phyloP scores from a whole-genome alignment of 192 early-diverging fungal species.

The Phycomyces blakesleeanus region DNA sequence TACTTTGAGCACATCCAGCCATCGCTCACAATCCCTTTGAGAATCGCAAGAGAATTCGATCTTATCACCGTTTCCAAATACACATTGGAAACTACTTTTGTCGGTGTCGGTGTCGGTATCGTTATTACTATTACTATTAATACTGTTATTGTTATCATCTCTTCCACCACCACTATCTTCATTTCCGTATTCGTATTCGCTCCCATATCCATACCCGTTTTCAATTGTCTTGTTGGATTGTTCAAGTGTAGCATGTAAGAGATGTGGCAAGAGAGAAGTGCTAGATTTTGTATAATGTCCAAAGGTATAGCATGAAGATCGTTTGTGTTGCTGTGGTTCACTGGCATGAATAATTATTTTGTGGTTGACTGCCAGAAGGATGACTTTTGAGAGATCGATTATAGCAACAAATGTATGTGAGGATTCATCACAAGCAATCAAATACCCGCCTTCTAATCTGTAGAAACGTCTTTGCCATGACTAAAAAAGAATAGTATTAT shows the following conservation, averaged over 20 bases:
- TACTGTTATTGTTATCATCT: background rate
- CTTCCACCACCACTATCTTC: no score
- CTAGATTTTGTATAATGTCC: background rate
- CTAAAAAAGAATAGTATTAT: constrained; percentile 14
- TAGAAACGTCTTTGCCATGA: constrained; percentile 25
- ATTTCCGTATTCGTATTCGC: no score
- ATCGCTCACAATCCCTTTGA: constrained; percentile 8
- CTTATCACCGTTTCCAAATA: constrained; percentile 20
- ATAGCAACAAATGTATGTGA: constrained; percentile 8
- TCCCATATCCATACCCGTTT: no score
- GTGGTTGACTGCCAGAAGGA: constrained; percentile 11
- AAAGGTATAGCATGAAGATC: background rate
- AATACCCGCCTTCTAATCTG: constrained; percentile 17
- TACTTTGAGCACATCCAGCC: constrained; percentile 22
- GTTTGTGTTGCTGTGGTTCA: constrained; percentile 3
- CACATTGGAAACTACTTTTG: constrained; percentile 23
- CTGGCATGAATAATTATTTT: constrained; percentile 2
- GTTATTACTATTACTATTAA: background rate
- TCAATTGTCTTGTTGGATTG: no score
- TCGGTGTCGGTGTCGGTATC: background rate
- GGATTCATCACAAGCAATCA: constrained; percentile 16
- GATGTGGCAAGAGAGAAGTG: no score
- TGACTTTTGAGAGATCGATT: constrained; percentile 27
- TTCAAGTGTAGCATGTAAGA: no score
- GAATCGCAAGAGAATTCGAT: constrained; percentile 34